Percentiles rank a stretch among this genome's conserved stretches.
These are phyloP conservation scores for Pythium apleroticum DNA, from an alignment of 352 stramenopile genomes.

Conservation along the genomic window DNA sequence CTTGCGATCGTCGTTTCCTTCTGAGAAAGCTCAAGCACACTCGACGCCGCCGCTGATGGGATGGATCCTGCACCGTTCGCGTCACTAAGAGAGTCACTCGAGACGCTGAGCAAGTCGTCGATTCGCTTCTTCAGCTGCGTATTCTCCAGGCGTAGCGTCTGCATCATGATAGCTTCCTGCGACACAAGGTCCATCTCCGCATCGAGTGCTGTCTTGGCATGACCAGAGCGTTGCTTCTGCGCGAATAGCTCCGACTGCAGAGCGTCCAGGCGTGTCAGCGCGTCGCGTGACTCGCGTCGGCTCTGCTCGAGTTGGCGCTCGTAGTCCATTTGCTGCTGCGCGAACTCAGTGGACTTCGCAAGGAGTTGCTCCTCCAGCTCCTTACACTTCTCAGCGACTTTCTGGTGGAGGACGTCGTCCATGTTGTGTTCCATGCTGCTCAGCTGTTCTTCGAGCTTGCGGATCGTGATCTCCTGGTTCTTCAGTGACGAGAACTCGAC, in stretches of 20 bases:
- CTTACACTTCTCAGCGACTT: conserved; percentile 59
- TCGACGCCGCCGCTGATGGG: background rate
- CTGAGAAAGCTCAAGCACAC: conserved; percentile 42
- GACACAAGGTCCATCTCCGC: conserved; percentile 89
- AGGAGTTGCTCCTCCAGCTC: conserved; percentile 64
- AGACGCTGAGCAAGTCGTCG: conserved; percentile 54
- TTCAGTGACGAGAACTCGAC: conserved; percentile 93
- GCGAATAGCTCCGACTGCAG: conserved; percentile 92
- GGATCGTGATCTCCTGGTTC: conserved; percentile 97
- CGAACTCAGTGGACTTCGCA: conserved; percentile 72
- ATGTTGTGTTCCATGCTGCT: conserved; percentile 70
- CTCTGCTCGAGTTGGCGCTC: conserved; percentile 63
- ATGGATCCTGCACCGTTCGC: background rate
- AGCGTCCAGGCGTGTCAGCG: conserved; percentile 78
- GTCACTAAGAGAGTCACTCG: background rate
- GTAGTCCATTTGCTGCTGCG: conserved; percentile 79
- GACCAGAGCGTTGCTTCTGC: conserved; percentile 73
- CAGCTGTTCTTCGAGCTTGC: conserved; percentile 92
- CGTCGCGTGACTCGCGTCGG: conserved; percentile 59
- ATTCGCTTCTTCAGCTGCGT: conserved; percentile 85
- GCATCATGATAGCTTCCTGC: conserved; percentile 77
- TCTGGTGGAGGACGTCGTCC: conserved; percentile 59
- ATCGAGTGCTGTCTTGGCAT: conserved; percentile 60
- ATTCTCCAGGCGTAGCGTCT: conserved; percentile 82
- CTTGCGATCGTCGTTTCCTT: conserved; percentile 50